Conservation (phyloP, 192 early-diverging fungal species). For the Entomortierella parvispora region DNA sequence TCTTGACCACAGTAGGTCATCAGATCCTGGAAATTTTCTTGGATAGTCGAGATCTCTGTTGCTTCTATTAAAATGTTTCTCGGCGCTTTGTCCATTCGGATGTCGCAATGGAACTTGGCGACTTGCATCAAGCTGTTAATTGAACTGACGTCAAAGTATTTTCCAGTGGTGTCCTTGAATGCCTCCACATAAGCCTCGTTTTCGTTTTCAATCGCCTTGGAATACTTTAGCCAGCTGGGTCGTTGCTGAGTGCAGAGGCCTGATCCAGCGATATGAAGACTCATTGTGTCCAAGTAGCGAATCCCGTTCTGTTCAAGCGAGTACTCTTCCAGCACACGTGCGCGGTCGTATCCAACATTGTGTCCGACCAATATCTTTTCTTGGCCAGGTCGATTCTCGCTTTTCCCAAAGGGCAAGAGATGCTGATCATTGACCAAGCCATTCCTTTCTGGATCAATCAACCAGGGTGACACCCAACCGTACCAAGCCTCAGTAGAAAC, state of each 20-base stretch:
- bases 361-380: constrained; percentile 78
- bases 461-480: constrained; percentile 89
- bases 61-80: constrained; percentile 73
- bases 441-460: constrained; percentile 45
- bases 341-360: constrained; percentile 93
- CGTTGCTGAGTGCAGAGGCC: constrained; percentile 94
- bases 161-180: constrained; percentile 53
- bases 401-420: constrained; percentile 40
- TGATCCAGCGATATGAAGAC: constrained; percentile 87
- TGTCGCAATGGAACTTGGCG: constrained; percentile 79
- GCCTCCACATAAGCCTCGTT: constrained; percentile 54
- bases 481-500: constrained; percentile 85
- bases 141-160: constrained; percentile 69
- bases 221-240: constrained; percentile 76
- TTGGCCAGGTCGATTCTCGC: constrained; percentile 16
- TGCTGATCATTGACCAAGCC: constrained; percentile 27
- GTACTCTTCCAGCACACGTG: constrained; percentile 90
- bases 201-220: constrained; percentile 62
- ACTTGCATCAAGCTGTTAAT: constrained; percentile 84
- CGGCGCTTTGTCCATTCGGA: constrained; percentile 71
- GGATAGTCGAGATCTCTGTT: constrained; percentile 26
- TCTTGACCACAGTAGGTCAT: constrained; percentile 92
- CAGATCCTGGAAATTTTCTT: constrained; percentile 69
- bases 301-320: constrained; percentile 60
- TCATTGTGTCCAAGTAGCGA: constrained; percentile 92